Evolutionary conservation across 352 stramenopile species (phyloP), one percentile per base, ranked within the genome.

Genomic region (Phytophthora multivora): DNA sequence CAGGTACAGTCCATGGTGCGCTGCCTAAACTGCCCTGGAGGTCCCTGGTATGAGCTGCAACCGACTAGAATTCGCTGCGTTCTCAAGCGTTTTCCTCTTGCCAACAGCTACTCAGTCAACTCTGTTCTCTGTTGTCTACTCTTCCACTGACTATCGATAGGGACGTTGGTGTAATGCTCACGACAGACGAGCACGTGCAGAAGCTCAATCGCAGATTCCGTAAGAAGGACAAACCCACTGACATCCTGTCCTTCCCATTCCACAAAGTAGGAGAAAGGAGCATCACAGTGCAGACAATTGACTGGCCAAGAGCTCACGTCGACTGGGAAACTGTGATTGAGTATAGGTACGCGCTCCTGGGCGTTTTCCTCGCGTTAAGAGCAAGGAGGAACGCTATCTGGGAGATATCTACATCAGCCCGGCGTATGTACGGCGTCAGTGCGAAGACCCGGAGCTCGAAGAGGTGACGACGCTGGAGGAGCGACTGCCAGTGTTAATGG

Each of bases 321-420:
- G 43, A 41, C 33, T 42, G 18, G 30, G 23, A 33, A 19, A 43
- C n/a, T 51, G 11, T 47, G n/a, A n/a, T 39, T 41, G 31, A 15
- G 31, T n/a, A 18, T 28, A 93, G 80, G 77, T 93, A 42, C 58
- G 61, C 16, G 50, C 56, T 13, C 83, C 84, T 4, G 86, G 86
- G 12, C 76, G 79, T 6, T 89, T 95, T 33, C 84, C 84, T 4
- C 53, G 63, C 11, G 75, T 90, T 23, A 65, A 64, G 12, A 72
- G 42, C 1, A 59, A 63, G 19, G 83, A 91, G 8, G 83, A 89
- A 35, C 79, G 86, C 0, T 93, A 93, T 63, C 63, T 95, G 5
- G 86, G 86, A 2, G 86, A 95, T 51, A 90, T 95, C 13, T 95
- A 89, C 74, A 85, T 95, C 59, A 91, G 84, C 46, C 67, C 87